Evolutionary conservation across 495 filamentous ascomycete species (phyloP), one percentile per base, ranked within the genome.

Genomic region (Aspergillus cristatus): DNA sequence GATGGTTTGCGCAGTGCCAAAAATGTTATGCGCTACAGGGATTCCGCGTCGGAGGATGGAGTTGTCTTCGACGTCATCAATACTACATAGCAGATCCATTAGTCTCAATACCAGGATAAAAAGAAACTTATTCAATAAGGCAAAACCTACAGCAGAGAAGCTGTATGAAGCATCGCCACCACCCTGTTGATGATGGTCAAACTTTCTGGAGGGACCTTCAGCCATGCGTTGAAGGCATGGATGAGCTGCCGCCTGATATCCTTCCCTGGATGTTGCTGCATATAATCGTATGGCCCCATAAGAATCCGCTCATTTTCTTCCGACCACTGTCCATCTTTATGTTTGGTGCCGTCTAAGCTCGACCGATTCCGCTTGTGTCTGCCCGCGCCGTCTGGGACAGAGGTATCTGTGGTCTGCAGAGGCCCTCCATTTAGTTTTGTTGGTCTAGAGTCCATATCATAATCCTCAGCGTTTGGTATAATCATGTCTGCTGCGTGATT

Each of bases 1-100:
- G 59, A 98, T 95, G 28, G 93, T 95, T 57, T 97, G 91, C 3
- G 91, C 84, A 1, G 84, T 83, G 42, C 91, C 91, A 53, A 94
- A 99, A 44, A 99, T 97, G 55, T 70, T 78, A 63, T 99, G 88
- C 1, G 91, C 87, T 24, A 96, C 91, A 7, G 91, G 91, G 24
- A 88, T 69, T 17, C 91, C 93, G 42, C 91, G 79, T 14, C 91
- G 80, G 16, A 99, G 78, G 32, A 78, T 47, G 4, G 86, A 93
- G 36, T 68, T 78, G 62, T 99, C 86, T 63, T 93, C 82, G 12
- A 90, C 86, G 55, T 93, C 91, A 54, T 98, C 91, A 46, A 98
- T 79, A 25, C 78, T 82, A 14, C 10, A 13, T 15, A 14, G n/a
- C n/a, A 18, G 15, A 24, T 3, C 14, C 22, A 13, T 43, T 10